These are phyloP conservation scores for Ceriops tagal DNA, from an alignment of 345 rosid species.

Conservation along the genomic window DNA sequence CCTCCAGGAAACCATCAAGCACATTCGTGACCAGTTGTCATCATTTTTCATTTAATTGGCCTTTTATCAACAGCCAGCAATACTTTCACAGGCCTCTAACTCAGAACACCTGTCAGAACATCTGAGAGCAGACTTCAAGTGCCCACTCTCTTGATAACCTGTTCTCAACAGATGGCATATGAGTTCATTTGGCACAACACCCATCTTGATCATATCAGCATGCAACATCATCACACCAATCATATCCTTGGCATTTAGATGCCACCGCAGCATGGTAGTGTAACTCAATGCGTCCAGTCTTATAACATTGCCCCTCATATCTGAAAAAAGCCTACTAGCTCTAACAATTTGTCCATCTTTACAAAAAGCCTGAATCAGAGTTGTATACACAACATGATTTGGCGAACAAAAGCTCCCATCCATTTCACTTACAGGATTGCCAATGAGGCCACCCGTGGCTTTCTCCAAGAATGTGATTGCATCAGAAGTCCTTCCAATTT, in stretches of 20 bases:
- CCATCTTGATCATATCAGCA: conserved; percentile 63
- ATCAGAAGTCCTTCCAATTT: conserved; percentile 44
- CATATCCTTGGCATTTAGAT: conserved; percentile 44
- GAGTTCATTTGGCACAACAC: conserved; percentile 42
- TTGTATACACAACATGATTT: conserved; percentile 35
- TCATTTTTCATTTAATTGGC: too few relatives aligned
- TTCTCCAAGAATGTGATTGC: conserved; percentile 42
- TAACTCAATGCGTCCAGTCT: conserved; percentile 40
- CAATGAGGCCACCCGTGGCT: conserved; percentile 8
- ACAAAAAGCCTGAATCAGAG: conserved; percentile 58
- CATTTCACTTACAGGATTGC: conserved; percentile 16
- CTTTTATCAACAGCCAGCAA: too few relatives aligned
- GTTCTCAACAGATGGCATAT: conserved; percentile 30
- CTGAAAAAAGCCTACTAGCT: conserved; percentile 50
- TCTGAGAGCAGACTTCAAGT: conserved; percentile 33
- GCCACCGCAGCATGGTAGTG: conserved; percentile 36
- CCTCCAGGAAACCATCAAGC: too few relatives aligned
- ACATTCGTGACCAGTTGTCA: too few relatives aligned
- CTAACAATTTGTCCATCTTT: conserved; percentile 46
- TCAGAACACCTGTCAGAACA: conserved; percentile 19
- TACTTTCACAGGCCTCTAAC: too few relatives aligned
- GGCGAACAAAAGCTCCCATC: conserved; percentile 29
- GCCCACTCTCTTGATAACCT: conserved; percentile 45
- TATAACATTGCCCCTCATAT: conserved; percentile 48
- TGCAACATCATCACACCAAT: conserved; percentile 55